Conservation (phyloP, 139 green algal species). For the Spirogloea muscicola region DNA sequence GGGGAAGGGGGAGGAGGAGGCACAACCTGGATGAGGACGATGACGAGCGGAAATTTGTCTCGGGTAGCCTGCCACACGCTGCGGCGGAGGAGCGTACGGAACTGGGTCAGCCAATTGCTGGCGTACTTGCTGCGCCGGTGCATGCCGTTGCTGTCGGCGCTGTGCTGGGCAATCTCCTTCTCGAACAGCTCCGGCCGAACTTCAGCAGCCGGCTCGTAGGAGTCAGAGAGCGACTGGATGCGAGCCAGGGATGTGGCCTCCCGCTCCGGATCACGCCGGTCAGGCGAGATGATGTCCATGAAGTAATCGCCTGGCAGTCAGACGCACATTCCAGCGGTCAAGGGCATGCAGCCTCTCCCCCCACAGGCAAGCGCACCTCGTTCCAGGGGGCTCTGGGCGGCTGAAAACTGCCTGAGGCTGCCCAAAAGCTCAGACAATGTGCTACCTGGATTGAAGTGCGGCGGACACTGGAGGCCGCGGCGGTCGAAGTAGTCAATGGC, state of each 20-base stretch:
- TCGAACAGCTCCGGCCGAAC: constrained; percentile 12
- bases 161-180: constrained; percentile 8
- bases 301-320: constrained; percentile 44
- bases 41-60: constrained; percentile 2
- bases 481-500: constrained; percentile 22
- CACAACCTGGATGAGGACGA: constrained; percentile 14
- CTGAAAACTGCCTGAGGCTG: background rate
- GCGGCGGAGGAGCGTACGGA: background rate
- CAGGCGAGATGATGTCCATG: constrained; percentile 47
- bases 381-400: background rate
- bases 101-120: background rate
- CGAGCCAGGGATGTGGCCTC: background rate
- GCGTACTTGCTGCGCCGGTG: background rate
- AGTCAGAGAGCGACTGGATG: background rate
- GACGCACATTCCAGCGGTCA: constrained; percentile 7
- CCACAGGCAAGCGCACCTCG: background rate
- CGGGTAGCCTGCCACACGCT: constrained; percentile 1
- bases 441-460: constrained; percentile 37
- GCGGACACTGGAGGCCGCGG: constrained; percentile 19
- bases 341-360: background rate
- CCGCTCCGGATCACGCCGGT: constrained; percentile 18
- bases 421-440: background rate
- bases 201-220: constrained; percentile 2
- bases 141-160: background rate
- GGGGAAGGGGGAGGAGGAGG: too few species aligned